Base-by-base conservation (phyloP, 2,329 filamentous ascomycete species). In the Ilyonectria sp. region DNA sequence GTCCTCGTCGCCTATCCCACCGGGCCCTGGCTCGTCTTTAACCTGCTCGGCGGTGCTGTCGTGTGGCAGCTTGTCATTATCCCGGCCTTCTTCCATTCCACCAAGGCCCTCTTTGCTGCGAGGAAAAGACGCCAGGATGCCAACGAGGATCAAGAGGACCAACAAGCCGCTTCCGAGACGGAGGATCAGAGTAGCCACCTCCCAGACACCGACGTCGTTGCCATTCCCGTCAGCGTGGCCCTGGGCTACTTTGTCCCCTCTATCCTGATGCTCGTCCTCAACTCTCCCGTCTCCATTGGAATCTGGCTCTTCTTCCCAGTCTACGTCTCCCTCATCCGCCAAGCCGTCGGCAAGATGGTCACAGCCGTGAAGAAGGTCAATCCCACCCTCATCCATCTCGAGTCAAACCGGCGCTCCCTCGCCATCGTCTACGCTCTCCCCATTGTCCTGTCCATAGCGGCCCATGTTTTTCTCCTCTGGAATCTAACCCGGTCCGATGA, bases 221-320 rank as follows among this genome's bases (percentile, higher is more conserved):
- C 89, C 29, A 87, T 89, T 21, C 86, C 87, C 8, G 70, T 83
- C 29, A 84, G 83, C 26, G 83, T 88, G 0, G 80, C 82, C 0
- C 53, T 86, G 10, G 86, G 86, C 37, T 88, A 81, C 69, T 78
- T 85, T 49, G 68, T 85, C 2, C 86, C 86, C 0, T 83, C 85
- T 1, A 44, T 82, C 4, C 65, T 83, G 37, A 85, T 87, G 82
- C 79, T 88, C n/a, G 70, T 79, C n/a, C 69, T 82, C 54, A 79
- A 79, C 55, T 70, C 79, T 0, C 79, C 83, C 0, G 70, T 70
- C 13, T 71, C 80, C 21, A 80, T 87, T 35, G 71, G 79, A 7
- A 62, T 82, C n/a, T 88, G 86, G 86, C 79, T 88, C 15, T 81
- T 87, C 73, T 87, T 86, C 74, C 86, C 86, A 0, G 62, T 86